phyloP scores from a whole-genome alignment of 345 rosid species.

The Heritiera littoralis region DNA sequence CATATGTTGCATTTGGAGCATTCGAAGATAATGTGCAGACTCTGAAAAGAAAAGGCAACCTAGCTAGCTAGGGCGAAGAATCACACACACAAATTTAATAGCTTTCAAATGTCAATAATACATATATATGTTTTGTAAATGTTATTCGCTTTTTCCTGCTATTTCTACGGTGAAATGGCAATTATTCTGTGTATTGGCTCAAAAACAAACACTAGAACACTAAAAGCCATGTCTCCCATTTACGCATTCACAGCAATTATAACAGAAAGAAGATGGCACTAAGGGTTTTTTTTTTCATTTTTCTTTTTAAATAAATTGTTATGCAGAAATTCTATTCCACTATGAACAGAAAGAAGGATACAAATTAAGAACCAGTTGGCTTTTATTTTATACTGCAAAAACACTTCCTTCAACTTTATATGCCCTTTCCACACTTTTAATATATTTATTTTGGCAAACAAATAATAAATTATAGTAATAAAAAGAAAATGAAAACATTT shows the following conservation, averaged over 20 bases:
- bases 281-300: too few relatives aligned
- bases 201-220: constrained; percentile 4
- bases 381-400: constrained; percentile 22
- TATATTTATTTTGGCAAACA: constrained; percentile 19
- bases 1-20: background rate
- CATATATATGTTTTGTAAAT: background rate
- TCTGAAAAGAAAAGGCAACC: constrained; percentile 11
- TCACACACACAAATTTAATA: background rate
- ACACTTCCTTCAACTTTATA: background rate
- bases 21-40: background rate
- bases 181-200: background rate
- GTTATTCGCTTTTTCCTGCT: background rate
- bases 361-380: constrained; percentile 9
- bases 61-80: background rate
- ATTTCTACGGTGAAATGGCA: background rate
- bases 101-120: background rate
- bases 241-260: constrained; percentile 14
- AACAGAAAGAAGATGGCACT: constrained; percentile 13
- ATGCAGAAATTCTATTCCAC: constrained; percentile 15
- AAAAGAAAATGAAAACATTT: background rate
- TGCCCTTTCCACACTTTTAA: constrained; percentile 8
- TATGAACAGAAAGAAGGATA: constrained; percentile 17
- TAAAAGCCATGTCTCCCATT: constrained; percentile 16
- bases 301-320: background rate
- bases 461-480: constrained; percentile 18